phyloP scores from a whole-genome alignment of 805 yeast species.

The Monosporozyma aquatica region DNA sequence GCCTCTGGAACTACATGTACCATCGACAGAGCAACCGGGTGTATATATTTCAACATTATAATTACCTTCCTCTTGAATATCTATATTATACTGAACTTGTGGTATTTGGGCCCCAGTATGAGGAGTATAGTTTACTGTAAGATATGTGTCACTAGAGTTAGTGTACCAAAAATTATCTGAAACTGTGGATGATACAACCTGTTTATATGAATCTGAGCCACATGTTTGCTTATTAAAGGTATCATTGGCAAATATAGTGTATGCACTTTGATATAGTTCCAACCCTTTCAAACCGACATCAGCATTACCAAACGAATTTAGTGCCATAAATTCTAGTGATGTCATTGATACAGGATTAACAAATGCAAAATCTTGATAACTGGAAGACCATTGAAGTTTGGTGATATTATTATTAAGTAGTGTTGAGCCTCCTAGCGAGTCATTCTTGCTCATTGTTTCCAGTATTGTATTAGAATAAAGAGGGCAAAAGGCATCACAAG shows the following conservation, averaged over 20 bases:
- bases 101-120: conserved; percentile 24
- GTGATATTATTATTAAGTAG: conserved; percentile 31
- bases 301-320: conserved; percentile 54
- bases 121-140: conserved; percentile 29
- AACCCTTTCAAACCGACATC: conserved; percentile 65
- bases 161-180: conserved; percentile 26
- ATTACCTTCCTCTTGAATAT: conserved; percentile 50
- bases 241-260: conserved; percentile 65
- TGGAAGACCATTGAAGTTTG: conserved; percentile 30
- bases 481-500: conserved; percentile 90
- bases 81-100: conserved; percentile 33
- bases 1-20: conserved; percentile 63
- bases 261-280: conserved; percentile 49
- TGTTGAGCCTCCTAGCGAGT: conserved; percentile 14
- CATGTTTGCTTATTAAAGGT: conserved; percentile 63
- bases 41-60: conserved; percentile 69
- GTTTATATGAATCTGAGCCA: conserved; percentile 12
- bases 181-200: conserved; percentile 21
- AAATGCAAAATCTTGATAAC: conserved; percentile 77
- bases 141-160: conserved; percentile 24
- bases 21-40: conserved; percentile 73
- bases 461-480: conserved; percentile 38
- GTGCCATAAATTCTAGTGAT: conserved; percentile 52
- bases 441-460: conserved; percentile 19
- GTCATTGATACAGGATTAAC: conserved; percentile 56